Evolutionary conservation across 768 basidiomycete species (phyloP).

Genomic region (Lactarius hatsudake): DNA sequence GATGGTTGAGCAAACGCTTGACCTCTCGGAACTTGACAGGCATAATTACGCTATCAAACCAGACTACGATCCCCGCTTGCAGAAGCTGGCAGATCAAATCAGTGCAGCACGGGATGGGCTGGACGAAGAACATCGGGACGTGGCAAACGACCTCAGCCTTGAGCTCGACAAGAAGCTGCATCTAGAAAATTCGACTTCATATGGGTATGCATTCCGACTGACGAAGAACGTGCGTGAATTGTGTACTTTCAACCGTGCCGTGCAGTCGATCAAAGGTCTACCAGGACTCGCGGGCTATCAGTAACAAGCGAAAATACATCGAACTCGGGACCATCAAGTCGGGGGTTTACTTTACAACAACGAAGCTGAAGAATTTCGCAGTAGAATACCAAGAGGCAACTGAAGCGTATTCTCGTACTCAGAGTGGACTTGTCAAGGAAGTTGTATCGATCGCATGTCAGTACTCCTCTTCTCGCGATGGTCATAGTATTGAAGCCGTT

Average conservation of each 20-base stretch:
- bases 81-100: slow-evolving; percentile 66
- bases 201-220: slow-evolving; percentile 90
- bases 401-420: slow-evolving; percentile 68
- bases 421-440: slow-evolving; percentile 83
- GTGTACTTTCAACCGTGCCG: not conserved
- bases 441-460: slow-evolving; percentile 88
- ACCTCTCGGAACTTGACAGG: slow-evolving; percentile 77
- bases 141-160: slow-evolving; percentile 67
- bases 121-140: slow-evolving; percentile 73
- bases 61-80: slow-evolving; percentile 78
- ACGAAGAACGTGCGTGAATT: slow-evolving; percentile 74
- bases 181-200: slow-evolving; percentile 83
- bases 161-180: slow-evolving; percentile 95
- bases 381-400: slow-evolving; percentile 69
- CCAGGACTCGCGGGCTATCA: slow-evolving; percentile 77
- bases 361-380: slow-evolving; percentile 63
- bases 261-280: slow-evolving; percentile 1
- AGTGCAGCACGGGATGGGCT: slow-evolving; percentile 69
- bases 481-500: not conserved
- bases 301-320: slow-evolving; percentile 63
- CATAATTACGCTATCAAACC: slow-evolving; percentile 92
- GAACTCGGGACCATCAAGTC: slow-evolving; percentile 84
- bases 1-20: slow-evolving; percentile 96
- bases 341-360: slow-evolving; percentile 88
- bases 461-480: not conserved